Conservation (phyloP, 2,329 filamentous ascomycete genomes). For the Colletotrichum shisoi region DNA sequence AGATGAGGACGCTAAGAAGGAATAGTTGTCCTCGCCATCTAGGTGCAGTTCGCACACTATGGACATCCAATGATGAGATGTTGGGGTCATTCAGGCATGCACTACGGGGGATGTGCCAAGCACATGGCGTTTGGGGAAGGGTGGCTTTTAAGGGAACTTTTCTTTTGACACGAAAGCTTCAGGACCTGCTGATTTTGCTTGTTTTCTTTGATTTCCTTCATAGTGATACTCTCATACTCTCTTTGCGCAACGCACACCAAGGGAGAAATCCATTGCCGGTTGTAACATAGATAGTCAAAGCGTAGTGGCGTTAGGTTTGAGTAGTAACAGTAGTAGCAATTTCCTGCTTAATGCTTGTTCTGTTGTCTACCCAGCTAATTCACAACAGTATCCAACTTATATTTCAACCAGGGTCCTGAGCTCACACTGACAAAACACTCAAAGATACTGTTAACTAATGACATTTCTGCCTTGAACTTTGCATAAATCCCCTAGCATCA, state of each 20-base stretch:
- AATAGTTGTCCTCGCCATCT: slow-evolving; percentile 9
- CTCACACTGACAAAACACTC: too few species aligned
- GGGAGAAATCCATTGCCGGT: not conserved
- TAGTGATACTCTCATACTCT: slow-evolving; percentile 28
- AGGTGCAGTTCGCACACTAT: slow-evolving; percentile 1
- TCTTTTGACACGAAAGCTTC: slow-evolving; percentile 15
- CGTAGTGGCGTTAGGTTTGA: slow-evolving; percentile 1
- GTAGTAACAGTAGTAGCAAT: slow-evolving; percentile 3
- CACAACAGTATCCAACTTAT: not conserved
- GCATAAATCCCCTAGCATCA: too few species aligned
- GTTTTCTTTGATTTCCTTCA: slow-evolving; percentile 21
- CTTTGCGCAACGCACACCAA: not conserved
- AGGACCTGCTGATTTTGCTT: slow-evolving; percentile 6
- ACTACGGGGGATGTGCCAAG: slow-evolving; percentile 9
- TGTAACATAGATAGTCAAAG: slow-evolving; percentile 35
- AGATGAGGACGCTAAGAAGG: slow-evolving; percentile 23
- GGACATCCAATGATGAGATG: slow-evolving; percentile 26
- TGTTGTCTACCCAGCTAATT: too few species aligned
- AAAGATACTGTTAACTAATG: too few species aligned
- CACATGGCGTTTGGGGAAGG: slow-evolving; percentile 30
- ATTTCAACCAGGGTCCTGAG: slow-evolving; percentile 6
- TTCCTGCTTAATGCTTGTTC: not conserved
- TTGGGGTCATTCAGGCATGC: slow-evolving; percentile 4
- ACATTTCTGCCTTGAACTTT: too few species aligned
- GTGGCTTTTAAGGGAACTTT: slow-evolving; percentile 23